A percentile compares a stretch with the other conserved stretches of the same genome.
Conservation (phyloP, 2,329 filamentous ascomycete genomes). For the Microcera coccophila region DNA sequence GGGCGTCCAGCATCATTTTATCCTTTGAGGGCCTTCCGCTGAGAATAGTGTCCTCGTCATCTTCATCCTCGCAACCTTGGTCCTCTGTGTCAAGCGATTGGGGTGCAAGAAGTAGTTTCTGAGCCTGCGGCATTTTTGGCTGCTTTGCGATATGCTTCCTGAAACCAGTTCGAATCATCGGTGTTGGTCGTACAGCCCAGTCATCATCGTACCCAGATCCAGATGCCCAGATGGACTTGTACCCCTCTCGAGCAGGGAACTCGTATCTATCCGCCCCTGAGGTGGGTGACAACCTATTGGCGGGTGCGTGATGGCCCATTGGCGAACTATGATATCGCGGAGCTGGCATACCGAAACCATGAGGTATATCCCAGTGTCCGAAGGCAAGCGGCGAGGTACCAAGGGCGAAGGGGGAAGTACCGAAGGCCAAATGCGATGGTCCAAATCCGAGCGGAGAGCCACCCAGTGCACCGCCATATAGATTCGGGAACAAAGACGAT, state of each 20-base stretch:
- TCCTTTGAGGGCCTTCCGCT: constrained; percentile 9
- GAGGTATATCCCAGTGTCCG: constrained; percentile 10
- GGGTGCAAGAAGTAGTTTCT: not conserved
- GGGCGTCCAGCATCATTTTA: not conserved
- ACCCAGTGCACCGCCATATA: constrained; percentile 2
- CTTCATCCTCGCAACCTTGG: constrained; percentile 10
- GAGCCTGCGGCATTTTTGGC: not conserved
- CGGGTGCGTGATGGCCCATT: not conserved
- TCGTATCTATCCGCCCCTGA: constrained; percentile 28
- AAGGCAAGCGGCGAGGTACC: constrained; percentile 9
- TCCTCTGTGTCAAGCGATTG: constrained; percentile 7
- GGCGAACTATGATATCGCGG: not conserved
- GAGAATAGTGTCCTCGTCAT: constrained; percentile 22
- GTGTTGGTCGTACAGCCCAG: constrained; percentile 1
- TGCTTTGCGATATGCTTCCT: constrained; percentile 15
- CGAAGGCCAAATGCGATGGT: constrained; percentile 13
- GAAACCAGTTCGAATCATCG: constrained; percentile 15
- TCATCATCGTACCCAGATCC: constrained; percentile 18
- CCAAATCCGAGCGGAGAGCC: constrained; percentile 11
- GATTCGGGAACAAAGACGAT: constrained; percentile 6
- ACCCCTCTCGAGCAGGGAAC: constrained; percentile 28
- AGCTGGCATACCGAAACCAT: constrained; percentile 1
- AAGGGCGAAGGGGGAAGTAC: constrained; percentile 8
- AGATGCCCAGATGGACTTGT: constrained; percentile 35
- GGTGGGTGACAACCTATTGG: constrained; percentile 7